Evolutionary conservation across 805 yeast genomes (phyloP), one percentile per base, ranked within the genome.

Genomic region (Ogataea trehaloabstinens): DNA sequence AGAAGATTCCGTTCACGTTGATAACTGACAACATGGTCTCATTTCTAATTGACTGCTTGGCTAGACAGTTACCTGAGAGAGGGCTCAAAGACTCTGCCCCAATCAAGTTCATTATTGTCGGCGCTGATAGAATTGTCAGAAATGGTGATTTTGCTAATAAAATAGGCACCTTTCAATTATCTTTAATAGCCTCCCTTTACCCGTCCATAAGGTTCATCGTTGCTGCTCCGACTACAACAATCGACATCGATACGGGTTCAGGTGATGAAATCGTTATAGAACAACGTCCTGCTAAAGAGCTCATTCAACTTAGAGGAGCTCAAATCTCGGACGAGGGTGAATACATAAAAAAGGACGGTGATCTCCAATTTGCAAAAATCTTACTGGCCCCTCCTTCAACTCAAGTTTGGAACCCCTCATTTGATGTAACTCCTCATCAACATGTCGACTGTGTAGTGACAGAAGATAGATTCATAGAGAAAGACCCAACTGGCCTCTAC

Each of bases 121-220:
- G 99, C 31, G 96, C 98, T 11, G 99, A 91, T 58, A 76, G 99
- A 59, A 84, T 91, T 27, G 97, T 90, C 3, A 70, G 73, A 20
- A 91, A 91, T 58, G 99, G 99, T 37, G 99, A 91, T 57, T 80
- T 96, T 21, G 98, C 98, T 1, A 91, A 91, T 66, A 91, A 91
- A 66, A 91, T 91, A 36, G 99, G 99, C 17, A 93, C 98, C 0
- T 86, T 79, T 64, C 97, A 90, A 64, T 66, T 91, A 47, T 84
- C 97, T 0, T 69, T 82, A 10, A 66, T 88, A 41, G 82, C 95
- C 15, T 74, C 81, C 42, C 68, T 67, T 44, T 75, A 76, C 37
- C 74, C 74, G 39, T 81, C 77, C 5, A 79, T 90, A 52, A 83
- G 82, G 56, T 91, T 93, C 53, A 80, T 87, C 31, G 96, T 93